phyloP scores from a whole-genome alignment of 2,329 filamentous ascomycete genomes.

The Diaporthe citrichinensis region DNA sequence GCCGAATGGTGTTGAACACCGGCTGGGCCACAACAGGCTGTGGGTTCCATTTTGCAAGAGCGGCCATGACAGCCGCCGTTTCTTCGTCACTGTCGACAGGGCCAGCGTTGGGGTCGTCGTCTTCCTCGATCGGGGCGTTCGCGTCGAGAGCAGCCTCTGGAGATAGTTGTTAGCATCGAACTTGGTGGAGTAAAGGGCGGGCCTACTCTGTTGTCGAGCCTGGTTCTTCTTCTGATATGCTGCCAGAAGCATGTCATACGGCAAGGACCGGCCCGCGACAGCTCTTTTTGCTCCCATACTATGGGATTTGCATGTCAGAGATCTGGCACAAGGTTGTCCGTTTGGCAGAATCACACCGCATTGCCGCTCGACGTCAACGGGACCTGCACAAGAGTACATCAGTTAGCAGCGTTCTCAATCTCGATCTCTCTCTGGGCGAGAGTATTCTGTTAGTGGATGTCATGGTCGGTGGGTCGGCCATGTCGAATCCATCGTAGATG shows the following conservation, averaged over 20 bases:
- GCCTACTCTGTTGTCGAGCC: constrained; percentile 94
- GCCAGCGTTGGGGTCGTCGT: constrained; percentile 82
- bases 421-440: too few relatives aligned
- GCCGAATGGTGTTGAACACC: constrained; percentile 71
- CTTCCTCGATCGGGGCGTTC: constrained; percentile 90
- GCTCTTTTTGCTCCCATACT: constrained; percentile 95
- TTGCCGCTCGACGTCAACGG: constrained; percentile 94
- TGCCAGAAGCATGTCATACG: constrained; percentile 92
- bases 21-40: constrained; percentile 81
- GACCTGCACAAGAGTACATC: constrained; percentile 62
- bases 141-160: constrained; percentile 94
- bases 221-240: constrained; percentile 98
- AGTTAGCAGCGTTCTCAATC: not conserved
- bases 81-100: constrained; percentile 97
- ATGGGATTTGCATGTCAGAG: constrained; percentile 93
- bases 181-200: not conserved
- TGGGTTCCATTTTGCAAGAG: constrained; percentile 81
- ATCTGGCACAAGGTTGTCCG: constrained; percentile 88
- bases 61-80: constrained; percentile 88
- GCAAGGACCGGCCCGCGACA: constrained; percentile 87
- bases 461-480: not conserved
- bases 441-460: not conserved
- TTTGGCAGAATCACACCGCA: constrained; percentile 91
- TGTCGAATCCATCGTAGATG: not conserved
- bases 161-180: constrained; percentile 30